Base-by-base conservation (phyloP, 2,329 filamentous ascomycete genomes). In the Neurospora sp. region DNA sequence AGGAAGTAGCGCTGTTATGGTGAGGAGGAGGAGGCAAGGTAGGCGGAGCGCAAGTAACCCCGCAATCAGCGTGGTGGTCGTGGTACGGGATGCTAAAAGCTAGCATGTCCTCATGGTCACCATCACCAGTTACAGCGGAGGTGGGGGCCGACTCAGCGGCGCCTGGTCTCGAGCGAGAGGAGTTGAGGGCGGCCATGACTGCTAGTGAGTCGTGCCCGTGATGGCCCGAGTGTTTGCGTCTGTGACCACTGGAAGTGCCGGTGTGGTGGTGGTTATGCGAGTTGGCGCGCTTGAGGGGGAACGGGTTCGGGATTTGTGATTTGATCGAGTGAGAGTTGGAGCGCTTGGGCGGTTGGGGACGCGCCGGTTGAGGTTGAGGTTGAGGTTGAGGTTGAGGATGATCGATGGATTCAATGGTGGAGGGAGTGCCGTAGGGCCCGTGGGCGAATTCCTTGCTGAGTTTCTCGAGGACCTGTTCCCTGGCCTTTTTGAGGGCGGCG, bases 401-500 rank as follows among this genome's bases (percentile, higher is more conserved):
- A 17, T 62, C 52, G 8, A 62, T 33, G 6, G 52, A 62, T 10
- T 62, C 52, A 1, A 23, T 33, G 6, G 52, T 33, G 3, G 52
- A 62, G 28, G 52, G 52, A 8, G 52, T 36, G 8, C 52, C 52
- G 28, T 62, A 62, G 15, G 52, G 52, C 3, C 52, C 52, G 15
- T 62, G 52, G 3, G 52, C 52, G 23, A 84, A 88, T 76, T 89
- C 85, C 69, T 82, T 82, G 74, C 82, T 85, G 67, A 90, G 82
- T 74, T 88, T 88, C 71, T 81, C 83, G 69, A 90, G 79, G 12
- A 90, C 87, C 0, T 86, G 85, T 72, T 87, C 86, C 76, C 86
- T 87, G 40, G 88, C 88, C 70, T 85, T 84, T 75, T 83, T 82
- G 67, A 90, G 79, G 10, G 87, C 86, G 73, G 81, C 85, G 4